phyloP scores from a whole-genome alignment of 2,329 filamentous ascomycete species.

The Monosporascus sp. region DNA sequence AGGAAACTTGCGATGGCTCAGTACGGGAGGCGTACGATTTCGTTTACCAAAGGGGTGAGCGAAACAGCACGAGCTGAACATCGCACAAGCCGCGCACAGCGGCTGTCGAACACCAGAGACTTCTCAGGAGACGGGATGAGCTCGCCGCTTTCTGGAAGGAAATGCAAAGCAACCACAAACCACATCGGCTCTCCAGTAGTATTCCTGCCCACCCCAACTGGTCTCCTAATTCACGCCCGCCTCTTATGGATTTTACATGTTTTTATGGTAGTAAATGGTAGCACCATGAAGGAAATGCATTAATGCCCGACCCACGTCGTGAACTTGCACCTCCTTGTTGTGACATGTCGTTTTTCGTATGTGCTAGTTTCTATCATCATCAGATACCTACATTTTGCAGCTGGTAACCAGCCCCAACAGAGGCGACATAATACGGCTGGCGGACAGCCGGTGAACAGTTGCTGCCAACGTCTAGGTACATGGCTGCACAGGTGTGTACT shows the following conservation, averaged over 20 bases:
- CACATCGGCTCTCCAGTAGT: too few species aligned
- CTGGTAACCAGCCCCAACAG: too few species aligned
- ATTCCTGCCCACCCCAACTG: background rate
- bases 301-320: conserved; percentile 6
- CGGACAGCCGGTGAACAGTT: too few species aligned
- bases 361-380: background rate
- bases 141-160: background rate
- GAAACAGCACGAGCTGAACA: background rate
- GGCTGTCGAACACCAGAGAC: background rate
- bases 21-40: conserved; percentile 1
- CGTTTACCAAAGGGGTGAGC: background rate
- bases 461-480: too few species aligned
- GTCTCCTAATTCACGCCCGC: conserved; percentile 1
- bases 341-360: conserved; percentile 1
- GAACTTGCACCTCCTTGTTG: background rate
- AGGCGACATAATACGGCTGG: too few species aligned
- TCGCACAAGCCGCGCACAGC: background rate
- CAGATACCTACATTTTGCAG: too few species aligned
- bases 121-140: background rate
- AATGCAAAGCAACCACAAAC: background rate
- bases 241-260: conserved; percentile 13
- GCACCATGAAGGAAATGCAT: conserved; percentile 18
- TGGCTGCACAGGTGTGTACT: too few species aligned
- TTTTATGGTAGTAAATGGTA: conserved; percentile 14
- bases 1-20: conserved; percentile 2